Base-by-base conservation (phyloP, 75 land plant species). In the Chamaecyparis obtusa region DNA sequence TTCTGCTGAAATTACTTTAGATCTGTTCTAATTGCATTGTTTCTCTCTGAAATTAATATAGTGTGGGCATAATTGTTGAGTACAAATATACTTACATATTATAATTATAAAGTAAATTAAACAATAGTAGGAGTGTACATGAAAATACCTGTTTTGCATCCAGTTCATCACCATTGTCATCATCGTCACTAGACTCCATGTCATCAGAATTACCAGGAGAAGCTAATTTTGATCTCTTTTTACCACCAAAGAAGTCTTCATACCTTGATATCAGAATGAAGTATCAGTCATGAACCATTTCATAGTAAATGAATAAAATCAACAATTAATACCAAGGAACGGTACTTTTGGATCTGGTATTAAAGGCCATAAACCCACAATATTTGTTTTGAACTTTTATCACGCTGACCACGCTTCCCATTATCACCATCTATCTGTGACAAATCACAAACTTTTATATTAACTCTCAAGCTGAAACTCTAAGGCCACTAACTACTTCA, bases 201-300 rank as follows among this genome's bases (percentile, higher is more conserved):
- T 88, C 90, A 46, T 93, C 90, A 15, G 86, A 90, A 44, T 48
- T 89, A 83, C 87, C 85, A 51, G 35, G 75, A 39, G 37, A 74
- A 33, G 87, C 60, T 6, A 84, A 27, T 37, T 21, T 55, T 54
- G 84, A 87, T 27, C 86, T 89, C 84, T 90, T 92, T 37, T 89
- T 89, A 51, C 77, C 33, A 84, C 92, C 93, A 88, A 91, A 93
- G 48, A 93, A 93, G 84, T 94, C 95, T 64, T 93, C 92, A 72
- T 93, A 91, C 75, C 94, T 92, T 86, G 35, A 83, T 41, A 77
- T 77, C 24, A 77, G 44, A 17, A 37, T 33, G 37, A 77, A 77
- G 41, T 77, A 17, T 17, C 43, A 77, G 41, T 37, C 37, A 39
- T 37, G 43, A 77, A 77, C 44, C 24, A 9, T 6, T 39, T 77